Conservation (phyloP, 1,139 yeast species). For the Suhomyces bribrorum region DNA sequence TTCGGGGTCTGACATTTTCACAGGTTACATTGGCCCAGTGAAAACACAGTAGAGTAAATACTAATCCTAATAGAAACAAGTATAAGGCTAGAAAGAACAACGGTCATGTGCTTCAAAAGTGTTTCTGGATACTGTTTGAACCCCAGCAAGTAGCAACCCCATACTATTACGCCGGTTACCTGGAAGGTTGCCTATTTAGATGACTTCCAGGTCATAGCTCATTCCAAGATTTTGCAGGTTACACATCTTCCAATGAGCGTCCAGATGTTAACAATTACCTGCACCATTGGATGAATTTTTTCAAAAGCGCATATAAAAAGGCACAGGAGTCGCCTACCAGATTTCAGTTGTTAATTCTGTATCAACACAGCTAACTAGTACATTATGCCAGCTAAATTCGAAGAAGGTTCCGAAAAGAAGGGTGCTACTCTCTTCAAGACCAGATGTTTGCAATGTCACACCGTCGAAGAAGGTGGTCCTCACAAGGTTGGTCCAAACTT, state of each 20-base stretch:
- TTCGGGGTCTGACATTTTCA: not conserved
- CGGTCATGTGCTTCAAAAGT: too few species aligned
- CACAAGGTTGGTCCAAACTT: constrained; percentile 99
- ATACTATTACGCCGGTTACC: not conserved
- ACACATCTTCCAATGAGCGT: constrained; percentile 13
- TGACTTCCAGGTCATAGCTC: not conserved
- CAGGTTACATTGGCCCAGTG: constrained; percentile 4
- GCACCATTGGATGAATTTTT: constrained; percentile 12
- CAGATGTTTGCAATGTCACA: constrained; percentile 99
- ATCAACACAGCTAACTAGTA: constrained; percentile 5
- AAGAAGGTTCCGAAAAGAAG: constrained; percentile 86
- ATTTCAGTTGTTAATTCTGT: not conserved
- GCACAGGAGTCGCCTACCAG: constrained; percentile 1
- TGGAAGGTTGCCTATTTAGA: too few species aligned
- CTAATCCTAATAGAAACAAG: constrained; percentile 1
- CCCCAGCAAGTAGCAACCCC: not conserved
- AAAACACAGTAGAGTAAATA: too few species aligned
- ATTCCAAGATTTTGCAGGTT: constrained; percentile 11
- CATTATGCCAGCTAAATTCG: constrained; percentile 63
- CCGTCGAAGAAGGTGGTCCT: constrained; percentile 93
- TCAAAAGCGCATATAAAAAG: constrained; percentile 14
- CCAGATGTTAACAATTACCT: constrained; percentile 13
- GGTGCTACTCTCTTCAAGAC: constrained; percentile 99
- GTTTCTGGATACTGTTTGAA: too few species aligned
- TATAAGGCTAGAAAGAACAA: too few species aligned